A percentile compares a stretch with the other conserved stretches of the same genome.
phyloP scores from a whole-genome alignment of 2,329 filamentous ascomycete species.

The Xylaria multiplex region DNA sequence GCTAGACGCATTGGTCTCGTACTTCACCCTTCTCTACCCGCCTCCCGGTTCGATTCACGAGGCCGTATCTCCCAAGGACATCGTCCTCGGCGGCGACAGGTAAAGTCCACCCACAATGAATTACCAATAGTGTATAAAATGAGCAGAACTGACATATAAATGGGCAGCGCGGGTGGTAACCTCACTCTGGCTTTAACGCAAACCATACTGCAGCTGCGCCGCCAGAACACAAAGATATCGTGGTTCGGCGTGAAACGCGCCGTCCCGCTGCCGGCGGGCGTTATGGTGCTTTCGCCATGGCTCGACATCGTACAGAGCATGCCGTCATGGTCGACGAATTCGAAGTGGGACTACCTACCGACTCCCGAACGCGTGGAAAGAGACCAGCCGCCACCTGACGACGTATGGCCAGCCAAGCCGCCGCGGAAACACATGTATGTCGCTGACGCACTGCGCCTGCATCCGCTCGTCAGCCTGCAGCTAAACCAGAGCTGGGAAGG shows the following conservation, averaged over 20 bases:
- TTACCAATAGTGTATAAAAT: too few relatives aligned
- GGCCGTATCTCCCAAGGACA: constrained; percentile 70
- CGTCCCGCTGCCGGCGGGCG: constrained; percentile 73
- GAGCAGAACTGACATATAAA: constrained; percentile 8
- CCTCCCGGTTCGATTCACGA: constrained; percentile 73
- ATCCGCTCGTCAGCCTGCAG: constrained; percentile 75
- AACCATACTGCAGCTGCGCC: constrained; percentile 70
- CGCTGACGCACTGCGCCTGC: constrained; percentile 63
- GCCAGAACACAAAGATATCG: constrained; percentile 57
- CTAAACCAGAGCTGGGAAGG: constrained; percentile 68
- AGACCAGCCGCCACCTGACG: constrained; percentile 54
- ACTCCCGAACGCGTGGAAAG: constrained; percentile 51
- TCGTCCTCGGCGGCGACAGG: constrained; percentile 78
- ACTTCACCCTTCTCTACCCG: constrained; percentile 78
- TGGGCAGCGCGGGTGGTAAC: constrained; percentile 74
- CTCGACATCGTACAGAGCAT: constrained; percentile 73
- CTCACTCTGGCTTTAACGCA: constrained; percentile 74
- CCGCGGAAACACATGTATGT: constrained; percentile 65
- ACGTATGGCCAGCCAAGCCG: constrained; percentile 66
- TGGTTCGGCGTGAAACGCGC: constrained; percentile 70
- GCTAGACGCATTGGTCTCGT: constrained; percentile 77
- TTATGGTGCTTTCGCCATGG: constrained; percentile 74
- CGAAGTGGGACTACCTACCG: constrained; percentile 71
- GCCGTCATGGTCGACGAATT: constrained; percentile 63
- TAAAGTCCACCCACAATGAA: constrained; percentile 42